Evolutionary conservation across 441 rosid genomes (phyloP).

Genomic region (Populus hybrid): DNA sequence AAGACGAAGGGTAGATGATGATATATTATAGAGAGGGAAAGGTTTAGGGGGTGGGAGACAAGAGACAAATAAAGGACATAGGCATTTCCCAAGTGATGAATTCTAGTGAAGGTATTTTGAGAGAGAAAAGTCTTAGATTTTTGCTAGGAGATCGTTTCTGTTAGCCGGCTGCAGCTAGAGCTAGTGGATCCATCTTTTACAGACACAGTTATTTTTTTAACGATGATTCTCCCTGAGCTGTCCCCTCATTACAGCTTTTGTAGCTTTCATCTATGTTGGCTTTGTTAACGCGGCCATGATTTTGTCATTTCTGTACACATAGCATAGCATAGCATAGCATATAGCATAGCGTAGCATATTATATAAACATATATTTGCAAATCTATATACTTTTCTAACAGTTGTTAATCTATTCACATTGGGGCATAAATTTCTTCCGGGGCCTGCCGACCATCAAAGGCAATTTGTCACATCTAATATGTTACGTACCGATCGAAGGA

Average conservation of each 20-base stretch:
- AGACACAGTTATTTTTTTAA: neutral
- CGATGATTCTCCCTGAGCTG: conserved; percentile 5
- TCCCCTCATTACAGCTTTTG: conserved; percentile 22
- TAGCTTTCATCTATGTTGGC: conserved; percentile 27
- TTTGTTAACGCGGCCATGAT: conserved; percentile 23
- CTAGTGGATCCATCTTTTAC: conserved; percentile 4
- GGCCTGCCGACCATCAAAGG: conserved; percentile 13
- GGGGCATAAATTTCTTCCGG: neutral
- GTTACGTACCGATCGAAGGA: neutral
- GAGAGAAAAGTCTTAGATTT: conserved; percentile 39
- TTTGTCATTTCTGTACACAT: conserved; percentile 5
- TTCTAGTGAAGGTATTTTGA: conserved; percentile 15
- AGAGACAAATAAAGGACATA: conserved; percentile 36
- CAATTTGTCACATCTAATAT: neutral
- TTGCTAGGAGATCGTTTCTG: conserved; percentile 25
- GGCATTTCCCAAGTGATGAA: conserved; percentile 22
- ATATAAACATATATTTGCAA: neutral
- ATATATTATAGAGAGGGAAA: conserved; percentile 18
- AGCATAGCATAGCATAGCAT: too few species aligned
- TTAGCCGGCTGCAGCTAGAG: conserved; percentile 36
- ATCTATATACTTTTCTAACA: too few species aligned
- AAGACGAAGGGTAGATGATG: conserved; percentile 6
- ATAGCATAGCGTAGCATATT: neutral
- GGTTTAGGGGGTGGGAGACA: conserved; percentile 13
- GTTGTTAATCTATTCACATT: conserved; percentile 1